phyloP scores from a whole-genome alignment of 2,329 filamentous ascomycete species.

The Alternaria arbusti region DNA sequence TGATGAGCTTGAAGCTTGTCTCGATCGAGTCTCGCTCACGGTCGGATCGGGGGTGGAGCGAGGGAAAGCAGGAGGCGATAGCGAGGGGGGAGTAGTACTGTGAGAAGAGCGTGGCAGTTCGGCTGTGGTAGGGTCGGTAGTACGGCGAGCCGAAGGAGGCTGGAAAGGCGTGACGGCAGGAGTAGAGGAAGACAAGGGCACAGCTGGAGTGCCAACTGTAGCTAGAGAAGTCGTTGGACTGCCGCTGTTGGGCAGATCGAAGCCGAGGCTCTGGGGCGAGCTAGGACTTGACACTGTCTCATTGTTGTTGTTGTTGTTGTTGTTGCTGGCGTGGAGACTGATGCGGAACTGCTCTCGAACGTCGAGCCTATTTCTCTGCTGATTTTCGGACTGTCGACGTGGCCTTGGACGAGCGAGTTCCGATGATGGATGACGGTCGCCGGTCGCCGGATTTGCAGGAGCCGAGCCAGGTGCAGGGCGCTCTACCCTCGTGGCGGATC shows the following conservation, averaged over 20 bases:
- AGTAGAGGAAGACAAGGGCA: conserved; percentile 23
- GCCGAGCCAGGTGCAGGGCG: conserved; percentile 31
- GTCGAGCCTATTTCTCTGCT: conserved; percentile 53
- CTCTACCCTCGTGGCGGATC: conserved; percentile 42
- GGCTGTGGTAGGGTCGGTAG: conserved; percentile 36
- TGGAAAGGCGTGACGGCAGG: conserved; percentile 21
- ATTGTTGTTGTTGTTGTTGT: conserved; percentile 4
- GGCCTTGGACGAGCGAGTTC: conserved; percentile 29
- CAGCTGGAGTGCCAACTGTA: conserved; percentile 28
- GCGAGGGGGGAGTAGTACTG: conserved; percentile 35
- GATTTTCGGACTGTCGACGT: conserved; percentile 50
- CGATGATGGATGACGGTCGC: conserved; percentile 42
- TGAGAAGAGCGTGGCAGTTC: conserved; percentile 29
- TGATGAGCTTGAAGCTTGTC: conserved; percentile 20
- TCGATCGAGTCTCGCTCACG: conserved; percentile 21
- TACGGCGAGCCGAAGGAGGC: conserved; percentile 35
- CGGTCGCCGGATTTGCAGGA: conserved; percentile 57
- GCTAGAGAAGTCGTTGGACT: conserved; percentile 39
- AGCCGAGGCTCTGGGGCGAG: conserved; percentile 36
- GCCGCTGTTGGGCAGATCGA: conserved; percentile 31
- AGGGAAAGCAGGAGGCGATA: conserved; percentile 30
- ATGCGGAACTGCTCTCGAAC: conserved; percentile 43
- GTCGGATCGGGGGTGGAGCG: conserved; percentile 41
- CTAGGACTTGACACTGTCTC: conserved; percentile 35
- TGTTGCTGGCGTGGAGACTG: conserved; percentile 23